Percentiles rank a stretch among this genome's conserved stretches.
phyloP scores from a whole-genome alignment of 441 rosid genomes.

The Flueggea neowawraea region DNA sequence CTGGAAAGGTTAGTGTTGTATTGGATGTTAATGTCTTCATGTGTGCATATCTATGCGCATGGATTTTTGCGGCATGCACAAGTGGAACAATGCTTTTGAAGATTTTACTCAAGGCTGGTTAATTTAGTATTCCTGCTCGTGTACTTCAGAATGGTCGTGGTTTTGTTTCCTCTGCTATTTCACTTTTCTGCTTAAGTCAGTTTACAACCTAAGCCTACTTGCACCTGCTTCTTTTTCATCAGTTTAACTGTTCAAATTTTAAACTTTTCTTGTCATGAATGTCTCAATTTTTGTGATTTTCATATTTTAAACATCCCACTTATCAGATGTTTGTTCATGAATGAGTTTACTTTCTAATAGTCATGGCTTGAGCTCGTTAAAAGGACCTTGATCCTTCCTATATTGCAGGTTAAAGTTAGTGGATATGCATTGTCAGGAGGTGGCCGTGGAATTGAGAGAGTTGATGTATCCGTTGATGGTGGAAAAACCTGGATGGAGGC shows the following conservation, averaged over 20 bases:
- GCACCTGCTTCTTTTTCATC: too few species aligned
- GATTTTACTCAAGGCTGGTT: not conserved
- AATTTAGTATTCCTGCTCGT: too few species aligned
- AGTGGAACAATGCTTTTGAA: not conserved
- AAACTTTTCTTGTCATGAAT: too few species aligned
- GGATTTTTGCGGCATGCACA: not conserved
- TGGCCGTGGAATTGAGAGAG: constrained; percentile 96
- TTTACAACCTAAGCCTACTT: too few species aligned
- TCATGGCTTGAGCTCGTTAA: not conserved
- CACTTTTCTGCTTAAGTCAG: too few species aligned
- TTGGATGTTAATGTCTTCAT: not conserved
- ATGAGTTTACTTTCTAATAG: too few species aligned
- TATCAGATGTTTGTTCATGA: too few species aligned
- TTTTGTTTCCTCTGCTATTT: too few species aligned
- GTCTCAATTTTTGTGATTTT: too few species aligned
- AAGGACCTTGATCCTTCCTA: constrained; percentile 7
- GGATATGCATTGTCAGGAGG: constrained; percentile 98
- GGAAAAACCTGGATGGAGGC: constrained; percentile 95
- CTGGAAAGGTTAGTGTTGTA: constrained; percentile 71
- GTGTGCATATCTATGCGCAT: not conserved
- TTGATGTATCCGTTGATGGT: constrained; percentile 91
- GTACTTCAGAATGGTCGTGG: too few species aligned
- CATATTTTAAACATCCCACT: too few species aligned
- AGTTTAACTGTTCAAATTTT: too few species aligned
- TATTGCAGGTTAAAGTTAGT: constrained; percentile 58